Conservation (phyloP, 2,329 filamentous ascomycete species). For the Parastagonospora nodorum region DNA sequence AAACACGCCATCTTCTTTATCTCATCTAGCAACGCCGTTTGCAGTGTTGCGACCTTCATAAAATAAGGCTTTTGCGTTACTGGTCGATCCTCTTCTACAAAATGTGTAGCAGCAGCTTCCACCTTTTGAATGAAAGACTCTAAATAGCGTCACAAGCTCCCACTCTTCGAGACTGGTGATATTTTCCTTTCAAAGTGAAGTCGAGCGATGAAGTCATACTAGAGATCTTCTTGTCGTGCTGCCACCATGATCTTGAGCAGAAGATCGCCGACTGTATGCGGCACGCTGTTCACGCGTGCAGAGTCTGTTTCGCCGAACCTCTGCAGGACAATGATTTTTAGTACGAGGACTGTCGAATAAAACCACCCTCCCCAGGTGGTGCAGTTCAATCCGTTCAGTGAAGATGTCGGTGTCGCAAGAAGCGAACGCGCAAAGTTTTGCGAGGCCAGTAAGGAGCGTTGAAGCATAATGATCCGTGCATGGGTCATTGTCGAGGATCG, state of each 20-base stretch:
- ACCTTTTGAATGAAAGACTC: conserved; percentile 2
- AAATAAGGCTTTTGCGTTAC: conserved; percentile 8
- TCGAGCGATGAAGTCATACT: conserved; percentile 1
- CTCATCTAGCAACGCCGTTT: not conserved
- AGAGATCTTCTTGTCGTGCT: not conserved
- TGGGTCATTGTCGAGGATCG: not conserved
- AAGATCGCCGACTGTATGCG: conserved; percentile 8
- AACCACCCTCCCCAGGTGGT: conserved; percentile 26
- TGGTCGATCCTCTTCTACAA: not conserved
- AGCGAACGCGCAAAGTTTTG: conserved; percentile 17
- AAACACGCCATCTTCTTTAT: not conserved
- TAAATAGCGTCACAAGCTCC: conserved; percentile 2
- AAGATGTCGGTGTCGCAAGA: conserved; percentile 3
- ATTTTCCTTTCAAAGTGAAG: not conserved
- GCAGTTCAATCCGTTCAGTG: conserved; percentile 18
- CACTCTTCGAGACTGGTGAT: not conserved
- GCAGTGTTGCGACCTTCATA: conserved; percentile 1
- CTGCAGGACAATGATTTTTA: conserved; percentile 25
- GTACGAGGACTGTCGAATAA: conserved; percentile 24
- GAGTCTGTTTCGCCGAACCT: conserved; percentile 13
- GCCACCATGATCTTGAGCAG: conserved; percentile 2
- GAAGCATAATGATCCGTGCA: conserved; percentile 12
- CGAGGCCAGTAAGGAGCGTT: conserved; percentile 11
- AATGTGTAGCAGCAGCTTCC: not conserved
- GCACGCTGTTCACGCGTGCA: conserved; percentile 9